Evolutionary conservation across 805 yeast genomes (phyloP).

Genomic region (Ogataea philodendri): DNA sequence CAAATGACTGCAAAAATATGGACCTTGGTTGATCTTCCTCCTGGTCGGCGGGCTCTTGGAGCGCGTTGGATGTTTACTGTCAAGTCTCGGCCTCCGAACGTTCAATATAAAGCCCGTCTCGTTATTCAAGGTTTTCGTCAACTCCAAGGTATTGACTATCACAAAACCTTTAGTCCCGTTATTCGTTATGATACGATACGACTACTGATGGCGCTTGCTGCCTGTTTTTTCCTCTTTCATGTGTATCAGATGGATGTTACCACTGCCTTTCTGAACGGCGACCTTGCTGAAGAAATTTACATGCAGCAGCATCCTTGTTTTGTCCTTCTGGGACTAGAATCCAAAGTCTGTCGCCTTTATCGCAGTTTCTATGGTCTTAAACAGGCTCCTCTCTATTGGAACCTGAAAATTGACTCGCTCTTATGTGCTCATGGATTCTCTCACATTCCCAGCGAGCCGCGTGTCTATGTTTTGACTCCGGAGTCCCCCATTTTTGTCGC

Average conservation of each 20-base stretch:
- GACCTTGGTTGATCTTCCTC: too few relatives aligned
- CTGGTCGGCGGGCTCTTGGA: too few relatives aligned
- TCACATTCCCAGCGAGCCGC: background rate
- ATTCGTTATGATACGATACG: conserved; percentile 11
- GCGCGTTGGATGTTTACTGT: too few relatives aligned
- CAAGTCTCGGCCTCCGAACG: too few relatives aligned
- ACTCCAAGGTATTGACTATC: conserved; percentile 7
- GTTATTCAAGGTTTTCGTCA: conserved; percentile 12
- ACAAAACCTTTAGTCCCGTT: conserved; percentile 8
- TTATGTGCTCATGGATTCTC: background rate
- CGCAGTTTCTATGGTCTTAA: background rate
- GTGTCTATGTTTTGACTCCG: background rate
- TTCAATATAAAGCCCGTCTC: conserved; percentile 9
- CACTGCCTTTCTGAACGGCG: conserved; percentile 15
- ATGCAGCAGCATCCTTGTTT: conserved; percentile 8
- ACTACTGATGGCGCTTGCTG: conserved; percentile 8
- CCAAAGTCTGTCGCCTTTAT: conserved; percentile 3
- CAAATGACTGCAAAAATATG: too few relatives aligned
- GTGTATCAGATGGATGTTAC: conserved; percentile 18
- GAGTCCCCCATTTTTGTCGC: background rate
- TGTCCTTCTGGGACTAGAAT: background rate
- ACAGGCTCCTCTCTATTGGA: conserved; percentile 1
- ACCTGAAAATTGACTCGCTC: background rate
- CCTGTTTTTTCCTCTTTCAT: background rate
- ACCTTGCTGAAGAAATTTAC: conserved; percentile 9